A percentile compares a stretch with the other conserved stretches of the same genome.
These are phyloP conservation scores for Periconia digitata DNA, from an alignment of 2,329 filamentous ascomycete species.

Conservation along the genomic window DNA sequence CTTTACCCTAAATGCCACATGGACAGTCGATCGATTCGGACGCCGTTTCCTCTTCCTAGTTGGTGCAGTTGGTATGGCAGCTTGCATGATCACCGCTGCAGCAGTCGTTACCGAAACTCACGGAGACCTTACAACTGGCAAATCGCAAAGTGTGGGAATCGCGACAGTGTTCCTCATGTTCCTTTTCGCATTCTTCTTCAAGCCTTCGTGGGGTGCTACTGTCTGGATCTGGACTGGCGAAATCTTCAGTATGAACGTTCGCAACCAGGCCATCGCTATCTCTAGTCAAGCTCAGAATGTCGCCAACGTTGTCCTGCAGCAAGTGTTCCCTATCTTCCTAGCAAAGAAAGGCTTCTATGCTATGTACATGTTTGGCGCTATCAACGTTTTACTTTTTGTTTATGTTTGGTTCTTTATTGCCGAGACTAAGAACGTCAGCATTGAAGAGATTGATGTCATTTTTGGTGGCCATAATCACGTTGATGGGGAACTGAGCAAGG, in stretches of 20 bases:
- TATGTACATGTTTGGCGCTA: conserved; percentile 58
- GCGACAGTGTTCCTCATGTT: conserved; percentile 70
- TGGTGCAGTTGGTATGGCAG: conserved; percentile 67
- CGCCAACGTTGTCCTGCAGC: conserved; percentile 67
- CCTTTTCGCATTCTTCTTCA: conserved; percentile 66
- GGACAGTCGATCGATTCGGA: conserved; percentile 72
- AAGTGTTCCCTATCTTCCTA: conserved; percentile 70
- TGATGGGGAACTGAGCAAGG: too few species aligned
- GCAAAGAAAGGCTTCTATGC: conserved; percentile 59
- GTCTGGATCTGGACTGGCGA: conserved; percentile 73
- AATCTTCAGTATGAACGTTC: conserved; percentile 72
- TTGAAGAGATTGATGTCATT: conserved; percentile 60
- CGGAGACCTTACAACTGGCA: conserved; percentile 51
- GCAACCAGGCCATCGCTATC: conserved; percentile 71
- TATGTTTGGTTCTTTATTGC: conserved; percentile 49
- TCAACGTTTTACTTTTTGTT: conserved; percentile 43
- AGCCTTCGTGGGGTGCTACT: conserved; percentile 69
- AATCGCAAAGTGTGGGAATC: conserved; percentile 63
- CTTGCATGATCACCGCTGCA: conserved; percentile 70
- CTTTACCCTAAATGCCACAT: conserved; percentile 72
- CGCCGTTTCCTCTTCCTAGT: conserved; percentile 70
- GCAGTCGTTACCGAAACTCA: conserved; percentile 62
- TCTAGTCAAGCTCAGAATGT: conserved; percentile 60
- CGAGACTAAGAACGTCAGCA: conserved; percentile 48
- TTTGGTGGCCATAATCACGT: conserved; percentile 61